Evolutionary conservation across 306 rosid species (phyloP), one percentile per base, ranked within the genome.

Genomic region (Vachellia collinsii): DNA sequence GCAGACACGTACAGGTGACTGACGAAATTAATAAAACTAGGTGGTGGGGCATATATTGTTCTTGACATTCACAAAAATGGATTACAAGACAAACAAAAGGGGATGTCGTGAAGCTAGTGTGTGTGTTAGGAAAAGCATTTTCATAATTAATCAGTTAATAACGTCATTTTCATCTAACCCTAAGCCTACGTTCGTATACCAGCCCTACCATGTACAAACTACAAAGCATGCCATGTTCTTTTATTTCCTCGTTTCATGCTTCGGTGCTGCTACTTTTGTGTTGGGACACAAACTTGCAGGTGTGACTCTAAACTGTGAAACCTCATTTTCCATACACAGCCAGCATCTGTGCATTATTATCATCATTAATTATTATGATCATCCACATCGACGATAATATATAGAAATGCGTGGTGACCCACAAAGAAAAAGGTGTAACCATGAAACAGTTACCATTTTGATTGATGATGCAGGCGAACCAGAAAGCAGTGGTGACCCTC

Each of bases 201-300:
- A 79, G 74, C 17, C 78, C 84, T 76, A 79, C 87, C 87, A 79
- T 41, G 83, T 75, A 59, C 67, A 39, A 25, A 19, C n/a, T 3
- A 79, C 72, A 41, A 62, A 34, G 46, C 72, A 43, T 46, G 71
- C 29, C 80, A 70, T 51, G 0, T 39, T 83, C 1, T 39, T 37
- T 44, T 43, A 9, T 59, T 59, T 59, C 37, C 76, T 56, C 42
- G 69, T 79, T 16, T 80, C 3, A 51, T 68, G 74, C 42, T 74
- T 13, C 50, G 41, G 41, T 74, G 19, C 41, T 46, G 74, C 7
- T 50, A 68, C 69, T 25, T 23, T 19, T 37, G 25, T 69, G 17
- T 13, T 41, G 22, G 58, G 58, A 74, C 81, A 70, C 69, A 80
- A 47, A n/a, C 76, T 19, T 53, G 37, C 76, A 76, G 39, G 42